Percentiles rank a stretch among this genome's conserved stretches.
Evolutionary conservation across 306 rosid genomes (phyloP).

Genomic region (Leucaena leucocephala): DNA sequence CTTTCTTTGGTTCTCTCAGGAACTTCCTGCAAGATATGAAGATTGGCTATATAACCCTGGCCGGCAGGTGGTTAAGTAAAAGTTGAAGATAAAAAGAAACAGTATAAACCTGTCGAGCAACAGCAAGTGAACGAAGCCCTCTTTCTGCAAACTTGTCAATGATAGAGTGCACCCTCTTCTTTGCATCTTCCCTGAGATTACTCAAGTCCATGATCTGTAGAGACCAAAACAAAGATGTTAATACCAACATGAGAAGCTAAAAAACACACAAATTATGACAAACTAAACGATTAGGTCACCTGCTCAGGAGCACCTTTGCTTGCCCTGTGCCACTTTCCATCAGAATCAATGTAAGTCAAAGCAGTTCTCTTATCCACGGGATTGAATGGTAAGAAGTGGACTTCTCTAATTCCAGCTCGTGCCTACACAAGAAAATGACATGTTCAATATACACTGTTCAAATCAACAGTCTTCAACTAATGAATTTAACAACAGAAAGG

Average conservation of each 20-base stretch:
- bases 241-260: not conserved
- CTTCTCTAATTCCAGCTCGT: constrained; percentile 82
- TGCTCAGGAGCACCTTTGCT: constrained; percentile 99
- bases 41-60: constrained; percentile 55
- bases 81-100: not conserved
- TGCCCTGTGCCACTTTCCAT: constrained; percentile 90
- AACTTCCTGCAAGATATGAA: constrained; percentile 67
- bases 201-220: constrained; percentile 71
- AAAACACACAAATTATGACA: constrained; percentile 4
- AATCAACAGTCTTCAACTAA: constrained; percentile 13
- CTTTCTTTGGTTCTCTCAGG: constrained; percentile 83
- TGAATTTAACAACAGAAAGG: constrained; percentile 4
- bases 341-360: constrained; percentile 82
- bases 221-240: constrained; percentile 28
- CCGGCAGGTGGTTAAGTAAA: constrained; percentile 58
- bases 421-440: constrained; percentile 55
- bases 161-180: constrained; percentile 65
- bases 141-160: constrained; percentile 97
- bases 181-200: constrained; percentile 83
- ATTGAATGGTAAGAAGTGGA: constrained; percentile 92
- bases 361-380: constrained; percentile 99
- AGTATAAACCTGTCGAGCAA: constrained; percentile 81
- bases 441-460: constrained; percentile 6
- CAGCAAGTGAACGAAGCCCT: constrained; percentile 95
- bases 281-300: constrained; percentile 48